Evolutionary conservation across 805 yeast species (phyloP), one percentile per base, ranked within the genome.

Genomic region (Tetrapisispora taiwanensis): DNA sequence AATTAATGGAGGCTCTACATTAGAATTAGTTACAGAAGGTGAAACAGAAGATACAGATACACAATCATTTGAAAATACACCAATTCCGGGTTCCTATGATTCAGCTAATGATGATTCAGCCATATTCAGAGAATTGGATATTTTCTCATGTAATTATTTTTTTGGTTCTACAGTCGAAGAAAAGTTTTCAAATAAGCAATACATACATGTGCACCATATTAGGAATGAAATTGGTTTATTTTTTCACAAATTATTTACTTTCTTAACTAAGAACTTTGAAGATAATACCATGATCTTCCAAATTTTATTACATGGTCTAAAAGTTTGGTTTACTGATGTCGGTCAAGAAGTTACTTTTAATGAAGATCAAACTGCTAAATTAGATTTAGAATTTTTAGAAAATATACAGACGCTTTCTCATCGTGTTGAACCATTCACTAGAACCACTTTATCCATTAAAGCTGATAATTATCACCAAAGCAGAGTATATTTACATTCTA

Each of bases 311-410:
- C 74, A 76, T 54, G 78, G 81, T 2, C 58, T 81, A 37, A 77
- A 81, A 50, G 75, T 80, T 6, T 90, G 90, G 85, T 79, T 81
- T 51, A 70, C 82, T 22, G 90, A 86, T 55, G 81, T 81, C 19
- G 92, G 95, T 1, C 72, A 75, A 45, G 92, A 84, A 52, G 66
- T 81, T 12, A 62, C 79, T 1, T 70, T 79, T 40, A 79, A 73
- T 38, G 63, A 72, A 5, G 74, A 77, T 45, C 80, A 76, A 41
- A 74, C 67, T 17, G 58, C 78, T 7, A 67, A 67, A 34, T 66
- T 79, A 27, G 74, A 75, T 35, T 78, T 78, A 49, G 68, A 71
- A 1, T 78, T 73, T 53, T 70, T 81, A 44, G 73, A 73, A 37
- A 71, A 73, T 28, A 68, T 77, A 9, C 87, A 81, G 53, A 69